Evolutionary conservation across 345 rosid genomes (phyloP), one percentile per base, ranked within the genome.

Genomic region (Brassica cretica): DNA sequence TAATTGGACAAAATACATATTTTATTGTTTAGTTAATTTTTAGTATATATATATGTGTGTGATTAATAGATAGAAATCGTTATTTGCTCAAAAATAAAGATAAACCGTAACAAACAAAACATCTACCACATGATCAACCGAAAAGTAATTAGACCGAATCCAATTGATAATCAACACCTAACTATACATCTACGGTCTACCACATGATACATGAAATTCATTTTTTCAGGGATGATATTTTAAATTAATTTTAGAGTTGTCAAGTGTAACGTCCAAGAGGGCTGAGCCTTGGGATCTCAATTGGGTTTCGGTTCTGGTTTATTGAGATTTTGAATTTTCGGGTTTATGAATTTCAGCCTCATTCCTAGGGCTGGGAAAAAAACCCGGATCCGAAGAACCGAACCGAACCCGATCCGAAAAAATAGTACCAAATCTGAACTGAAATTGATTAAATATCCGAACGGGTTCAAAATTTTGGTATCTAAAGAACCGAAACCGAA

Each of bases 71-170:
- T 59, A 21, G 9, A 59, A 24, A 8, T 58, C 29, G 2, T 58
- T 58, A 2, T 58, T 58, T 14, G 3, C 5, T 12, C 62, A 19
- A 58, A 56, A 58, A 58, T 21, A 58, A 19, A 58, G 62, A 61
- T 4, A 62, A 33, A 24, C n/a, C 8, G 44, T 49, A 25, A 15
- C 1, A 62, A 53, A 25, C 7, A 46, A 39, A 64, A 37, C 49
- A 77, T 51, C 70, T 70, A 64, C 59, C 25, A 71, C 60, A 25
- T 71, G 5, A 71, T 55, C 41, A 70, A 63, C 8, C 46, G 19
- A n/a, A 64, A 63, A 61, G 46, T 14, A 29, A 69, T 63, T 24
- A 37, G 71, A 71, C 8, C 8, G 44, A 77, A 55, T 59, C 29
- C 49, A 60, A 16, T 10, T 12, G 41, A 68, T 37, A 25, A 64